These are phyloP conservation scores for Globisporangium perplexum DNA, from an alignment of 352 stramenopile species.

Conservation along the genomic window DNA sequence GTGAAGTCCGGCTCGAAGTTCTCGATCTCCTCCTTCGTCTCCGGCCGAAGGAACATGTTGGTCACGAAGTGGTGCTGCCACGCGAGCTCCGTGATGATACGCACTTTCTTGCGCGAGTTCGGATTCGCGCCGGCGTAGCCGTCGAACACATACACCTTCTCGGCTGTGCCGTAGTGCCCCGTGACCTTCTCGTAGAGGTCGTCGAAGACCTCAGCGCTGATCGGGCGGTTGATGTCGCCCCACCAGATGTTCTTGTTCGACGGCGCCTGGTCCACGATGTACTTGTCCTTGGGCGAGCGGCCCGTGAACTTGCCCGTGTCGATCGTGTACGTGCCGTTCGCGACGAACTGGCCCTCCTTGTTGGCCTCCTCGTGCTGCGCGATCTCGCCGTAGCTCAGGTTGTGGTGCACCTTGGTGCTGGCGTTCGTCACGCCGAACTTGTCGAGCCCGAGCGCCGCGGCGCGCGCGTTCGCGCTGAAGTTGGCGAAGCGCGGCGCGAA, in stretches of 20 bases:
- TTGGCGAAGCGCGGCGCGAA: constrained; percentile 20
- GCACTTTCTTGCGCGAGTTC: constrained; percentile 92
- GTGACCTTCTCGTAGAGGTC: constrained; percentile 94
- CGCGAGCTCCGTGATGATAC: constrained; percentile 96
- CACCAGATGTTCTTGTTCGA: constrained; percentile 96
- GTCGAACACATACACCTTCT: constrained; percentile 97
- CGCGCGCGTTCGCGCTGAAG: constrained; percentile 42
- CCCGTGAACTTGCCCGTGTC: constrained; percentile 99
- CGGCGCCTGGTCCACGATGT: constrained; percentile 92
- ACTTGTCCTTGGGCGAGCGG: constrained; percentile 98
- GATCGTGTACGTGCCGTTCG: constrained; percentile 94
- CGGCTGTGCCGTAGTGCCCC: constrained; percentile 88
- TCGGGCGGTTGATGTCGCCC: constrained; percentile 95
- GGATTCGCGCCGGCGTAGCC: constrained; percentile 93
- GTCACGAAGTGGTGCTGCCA: constrained; percentile 98
- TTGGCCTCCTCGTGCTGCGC: constrained; percentile 94
- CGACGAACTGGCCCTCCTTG: constrained; percentile 88
- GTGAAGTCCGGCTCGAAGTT: constrained; percentile 97
- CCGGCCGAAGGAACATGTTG: constrained; percentile 94
- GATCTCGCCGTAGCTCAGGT: constrained; percentile 95
- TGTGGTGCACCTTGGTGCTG: constrained; percentile 91
- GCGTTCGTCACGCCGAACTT: constrained; percentile 89
- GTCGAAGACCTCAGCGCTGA: constrained; percentile 92
- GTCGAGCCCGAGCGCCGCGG: constrained; percentile 62
- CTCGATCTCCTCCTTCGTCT: constrained; percentile 82